phyloP scores from a whole-genome alignment of 2,329 filamentous ascomycete species.

The Monilinia fructicola region DNA sequence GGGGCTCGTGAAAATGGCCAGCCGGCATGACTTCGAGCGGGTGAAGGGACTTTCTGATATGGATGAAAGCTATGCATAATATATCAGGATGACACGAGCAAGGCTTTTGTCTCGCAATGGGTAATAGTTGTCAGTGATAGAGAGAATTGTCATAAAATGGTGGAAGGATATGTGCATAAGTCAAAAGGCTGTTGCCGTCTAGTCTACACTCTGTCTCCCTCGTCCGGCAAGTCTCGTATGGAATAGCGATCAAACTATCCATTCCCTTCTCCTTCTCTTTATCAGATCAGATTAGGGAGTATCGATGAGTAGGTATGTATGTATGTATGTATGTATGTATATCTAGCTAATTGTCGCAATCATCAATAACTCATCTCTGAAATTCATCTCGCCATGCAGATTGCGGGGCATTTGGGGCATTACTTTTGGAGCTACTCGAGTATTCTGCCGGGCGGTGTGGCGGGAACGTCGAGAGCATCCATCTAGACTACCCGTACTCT shows the following conservation, averaged over 20 bases:
- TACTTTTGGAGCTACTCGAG: conserved; percentile 9
- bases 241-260: neutral
- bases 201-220: neutral
- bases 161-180: neutral
- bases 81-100: neutral
- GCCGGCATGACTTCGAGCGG: neutral
- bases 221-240: neutral
- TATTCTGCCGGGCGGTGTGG: conserved; percentile 20
- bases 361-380: no score
- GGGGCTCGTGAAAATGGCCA: neutral
- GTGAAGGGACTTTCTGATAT: neutral
- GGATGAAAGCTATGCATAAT: neutral
- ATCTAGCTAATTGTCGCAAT: neutral
- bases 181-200: neutral
- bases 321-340: no score
- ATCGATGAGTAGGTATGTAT: neutral
- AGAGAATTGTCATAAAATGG: neutral
- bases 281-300: neutral
- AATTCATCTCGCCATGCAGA: neutral
- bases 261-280: neutral
- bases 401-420: conserved; percentile 1
- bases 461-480: neutral
- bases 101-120: neutral
- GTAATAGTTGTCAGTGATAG: neutral
- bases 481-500: neutral